Conservation (phyloP, 805 yeast genomes). For the Teunomyces aglyptinius region DNA sequence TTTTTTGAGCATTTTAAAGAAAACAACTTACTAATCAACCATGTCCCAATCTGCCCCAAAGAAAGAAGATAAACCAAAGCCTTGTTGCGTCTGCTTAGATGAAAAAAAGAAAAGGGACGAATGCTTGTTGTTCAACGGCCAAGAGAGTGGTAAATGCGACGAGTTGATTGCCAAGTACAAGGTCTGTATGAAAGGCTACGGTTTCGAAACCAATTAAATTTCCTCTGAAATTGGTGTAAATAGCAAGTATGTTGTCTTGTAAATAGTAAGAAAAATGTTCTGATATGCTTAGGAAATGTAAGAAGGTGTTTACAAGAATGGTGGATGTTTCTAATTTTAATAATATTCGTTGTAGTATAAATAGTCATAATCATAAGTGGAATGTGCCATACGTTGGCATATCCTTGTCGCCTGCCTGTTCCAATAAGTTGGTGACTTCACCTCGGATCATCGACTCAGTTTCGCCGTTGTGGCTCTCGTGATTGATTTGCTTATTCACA, state of each 20-base stretch:
- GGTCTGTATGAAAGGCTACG: conserved; percentile 87
- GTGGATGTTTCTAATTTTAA: too few species aligned
- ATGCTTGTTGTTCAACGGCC: conserved; percentile 79
- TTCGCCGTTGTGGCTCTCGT: conserved; percentile 14
- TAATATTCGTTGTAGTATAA: not conserved
- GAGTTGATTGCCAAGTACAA: conserved; percentile 71
- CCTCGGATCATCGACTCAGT: conserved; percentile 2
- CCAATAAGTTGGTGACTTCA: not conserved
- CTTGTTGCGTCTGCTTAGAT: conserved; percentile 93
- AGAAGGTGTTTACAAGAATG: too few species aligned
- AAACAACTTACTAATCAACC: not conserved
- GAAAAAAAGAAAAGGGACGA: conserved; percentile 83
- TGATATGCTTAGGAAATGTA: too few species aligned
- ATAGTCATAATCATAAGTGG: not conserved
- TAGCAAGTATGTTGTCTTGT: not conserved
- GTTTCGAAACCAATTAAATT: conserved; percentile 53
- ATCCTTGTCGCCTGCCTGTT: not conserved
- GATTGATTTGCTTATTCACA: conserved; percentile 24
- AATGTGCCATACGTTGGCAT: conserved; percentile 1
- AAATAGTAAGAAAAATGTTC: not conserved
- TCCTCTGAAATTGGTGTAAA: not conserved
- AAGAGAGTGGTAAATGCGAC: conserved; percentile 79
- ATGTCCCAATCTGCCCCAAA: conserved; percentile 6
- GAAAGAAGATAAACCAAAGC: conserved; percentile 66
- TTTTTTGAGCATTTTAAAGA: too few species aligned